Percentiles rank a stretch among this genome's conserved stretches.
These are phyloP conservation scores for Kockovaella imperatae DNA, from an alignment of 768 basidiomycete species.

Conservation along the genomic window DNA sequence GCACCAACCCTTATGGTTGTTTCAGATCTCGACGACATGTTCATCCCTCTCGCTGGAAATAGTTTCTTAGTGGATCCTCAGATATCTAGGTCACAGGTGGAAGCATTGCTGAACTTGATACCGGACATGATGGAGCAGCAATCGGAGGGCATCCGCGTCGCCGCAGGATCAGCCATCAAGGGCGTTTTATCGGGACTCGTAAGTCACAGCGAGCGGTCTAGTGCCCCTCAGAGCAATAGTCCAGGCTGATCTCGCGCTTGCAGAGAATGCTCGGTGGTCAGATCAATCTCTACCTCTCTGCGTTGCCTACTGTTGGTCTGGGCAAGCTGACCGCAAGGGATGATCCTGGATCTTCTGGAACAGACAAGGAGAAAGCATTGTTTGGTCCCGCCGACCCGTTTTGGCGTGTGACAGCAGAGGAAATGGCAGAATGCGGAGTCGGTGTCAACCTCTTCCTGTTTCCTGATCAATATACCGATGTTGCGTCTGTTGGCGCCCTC, in stretches of 20 bases:
- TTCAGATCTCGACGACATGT: slow-evolving; percentile 85
- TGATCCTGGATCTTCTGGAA: slow-evolving; percentile 65
- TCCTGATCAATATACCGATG: slow-evolving; percentile 68
- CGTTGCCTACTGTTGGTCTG: slow-evolving; percentile 61
- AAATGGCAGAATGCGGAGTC: slow-evolving; percentile 80
- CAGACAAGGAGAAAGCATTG: slow-evolving; percentile 76
- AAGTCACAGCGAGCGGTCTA: too few species aligned
- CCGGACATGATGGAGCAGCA: slow-evolving; percentile 55
- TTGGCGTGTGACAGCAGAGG: slow-evolving; percentile 78
- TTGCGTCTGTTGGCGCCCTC: slow-evolving; percentile 75
- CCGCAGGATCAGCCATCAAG: slow-evolving; percentile 68
- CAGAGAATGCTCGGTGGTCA: slow-evolving; percentile 58
- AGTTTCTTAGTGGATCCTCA: slow-evolving; percentile 70
- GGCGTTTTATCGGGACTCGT: slow-evolving; percentile 67
- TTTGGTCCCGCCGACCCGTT: slow-evolving; percentile 66
- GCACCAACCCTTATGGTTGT: slow-evolving; percentile 59
- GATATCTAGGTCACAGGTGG: slow-evolving; percentile 61
- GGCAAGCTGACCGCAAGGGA: slow-evolving; percentile 59
- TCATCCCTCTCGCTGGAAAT: slow-evolving; percentile 63
- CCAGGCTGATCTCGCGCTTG: neutral
- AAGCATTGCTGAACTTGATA: slow-evolving; percentile 59
- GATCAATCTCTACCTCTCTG: slow-evolving; percentile 61
- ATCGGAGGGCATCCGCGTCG: slow-evolving; percentile 51
- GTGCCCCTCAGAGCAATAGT: neutral
- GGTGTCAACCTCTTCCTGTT: slow-evolving; percentile 85